Evolutionary conservation across 75 land plant species (phyloP).

Genomic region (Larix kaempferi): DNA sequence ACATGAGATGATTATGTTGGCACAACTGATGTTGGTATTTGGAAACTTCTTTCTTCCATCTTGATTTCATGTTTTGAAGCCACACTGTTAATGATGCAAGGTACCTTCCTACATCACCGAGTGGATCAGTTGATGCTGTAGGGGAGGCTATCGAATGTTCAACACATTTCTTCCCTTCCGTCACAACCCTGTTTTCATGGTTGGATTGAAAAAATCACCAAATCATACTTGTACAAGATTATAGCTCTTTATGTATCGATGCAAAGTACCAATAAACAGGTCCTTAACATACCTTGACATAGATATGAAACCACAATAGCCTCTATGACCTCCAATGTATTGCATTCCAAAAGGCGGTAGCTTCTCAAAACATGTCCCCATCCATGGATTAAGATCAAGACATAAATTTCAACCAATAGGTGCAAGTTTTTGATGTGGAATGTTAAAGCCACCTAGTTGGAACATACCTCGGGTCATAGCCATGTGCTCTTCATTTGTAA

Average conservation of each 20-base stretch:
- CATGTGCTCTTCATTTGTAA: not conserved
- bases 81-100: conserved; percentile 33
- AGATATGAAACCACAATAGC: conserved; percentile 23
- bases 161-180: conserved; percentile 34
- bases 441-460: conserved; percentile 7
- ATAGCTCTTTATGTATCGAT: not conserved
- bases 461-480: conserved; percentile 24
- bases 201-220: not conserved
- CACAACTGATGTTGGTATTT: conserved; percentile 13
- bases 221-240: too few relatives aligned
- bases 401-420: conserved; percentile 10
- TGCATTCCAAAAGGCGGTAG: conserved; percentile 15
- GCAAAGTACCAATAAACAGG: not conserved
- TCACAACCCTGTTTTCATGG: conserved; percentile 17
- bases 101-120: conserved; percentile 33
- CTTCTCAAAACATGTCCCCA: conserved; percentile 21
- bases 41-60: conserved; percentile 25
- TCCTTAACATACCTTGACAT: conserved; percentile 18
- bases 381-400: conserved; percentile 28
- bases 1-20: conserved; percentile 3
- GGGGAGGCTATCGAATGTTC: conserved; percentile 38
- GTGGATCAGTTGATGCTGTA: conserved; percentile 33
- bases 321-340: conserved; percentile 19
- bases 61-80: conserved; percentile 36
- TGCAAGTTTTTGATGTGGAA: conserved; percentile 9